Evolutionary conservation across 495 filamentous ascomycete genomes (phyloP).

Genomic region (Extremus antarcticus): DNA sequence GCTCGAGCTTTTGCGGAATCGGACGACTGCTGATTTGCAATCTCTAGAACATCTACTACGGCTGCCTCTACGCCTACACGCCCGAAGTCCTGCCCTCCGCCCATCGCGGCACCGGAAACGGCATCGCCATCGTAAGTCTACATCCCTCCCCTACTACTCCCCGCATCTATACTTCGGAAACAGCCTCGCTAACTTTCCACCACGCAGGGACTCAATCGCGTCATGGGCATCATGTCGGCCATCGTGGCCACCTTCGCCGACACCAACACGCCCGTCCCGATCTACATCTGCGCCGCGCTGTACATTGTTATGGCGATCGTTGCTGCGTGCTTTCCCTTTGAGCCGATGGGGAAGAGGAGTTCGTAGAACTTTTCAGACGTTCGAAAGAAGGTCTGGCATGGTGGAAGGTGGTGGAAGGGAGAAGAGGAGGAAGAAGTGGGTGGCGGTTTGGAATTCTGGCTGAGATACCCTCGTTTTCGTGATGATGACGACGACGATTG

Average conservation of each 20-base stretch:
- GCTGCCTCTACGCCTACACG: slow-evolving; percentile 54
- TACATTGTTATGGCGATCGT: slow-evolving; percentile 54
- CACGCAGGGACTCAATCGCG: slow-evolving; percentile 47
- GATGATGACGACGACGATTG: too few species aligned
- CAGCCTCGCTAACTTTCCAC: not conserved
- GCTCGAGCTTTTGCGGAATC: too few species aligned
- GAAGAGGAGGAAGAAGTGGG: too few species aligned
- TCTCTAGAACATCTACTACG: slow-evolving; percentile 53
- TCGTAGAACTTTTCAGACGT: too few species aligned
- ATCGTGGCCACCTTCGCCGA: slow-evolving; percentile 42
- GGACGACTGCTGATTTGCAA: too few species aligned
- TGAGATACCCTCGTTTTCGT: too few species aligned
- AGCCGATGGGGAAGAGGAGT: slow-evolving; percentile 58
- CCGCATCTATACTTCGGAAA: not conserved
- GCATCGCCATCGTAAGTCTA: slow-evolving; percentile 42
- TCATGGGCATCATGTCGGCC: slow-evolving; percentile 63
- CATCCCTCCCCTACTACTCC: not conserved
- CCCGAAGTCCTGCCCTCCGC: slow-evolving; percentile 53
- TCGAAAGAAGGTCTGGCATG: too few species aligned
- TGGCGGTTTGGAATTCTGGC: too few species aligned
- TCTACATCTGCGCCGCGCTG: slow-evolving; percentile 58
- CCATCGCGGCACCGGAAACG: slow-evolving; percentile 60
- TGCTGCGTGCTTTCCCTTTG: slow-evolving; percentile 54
- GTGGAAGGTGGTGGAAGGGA: too few species aligned
- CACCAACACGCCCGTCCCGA: slow-evolving; percentile 49